A percentile compares a stretch with the other conserved stretches of the same genome.
phyloP scores from a whole-genome alignment of 2,329 filamentous ascomycete genomes.

The Chrysosporium keratinophilum region DNA sequence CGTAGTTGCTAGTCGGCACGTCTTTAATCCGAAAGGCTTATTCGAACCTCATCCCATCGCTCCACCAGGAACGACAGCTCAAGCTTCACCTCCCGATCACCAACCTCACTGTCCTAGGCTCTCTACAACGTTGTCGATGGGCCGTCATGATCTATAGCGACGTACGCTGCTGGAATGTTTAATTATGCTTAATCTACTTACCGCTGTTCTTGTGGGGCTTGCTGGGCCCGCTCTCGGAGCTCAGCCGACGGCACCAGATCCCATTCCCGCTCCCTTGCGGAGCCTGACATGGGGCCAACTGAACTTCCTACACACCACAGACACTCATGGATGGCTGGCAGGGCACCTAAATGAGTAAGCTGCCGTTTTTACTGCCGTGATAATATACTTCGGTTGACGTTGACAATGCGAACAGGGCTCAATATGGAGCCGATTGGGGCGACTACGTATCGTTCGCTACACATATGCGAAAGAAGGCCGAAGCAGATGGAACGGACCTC shows the following conservation, averaged over 20 bases:
- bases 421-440: constrained; percentile 89
- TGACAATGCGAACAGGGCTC: constrained; percentile 6
- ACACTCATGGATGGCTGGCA: constrained; percentile 91
- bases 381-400: not conserved
- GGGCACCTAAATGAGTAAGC: constrained; percentile 82
- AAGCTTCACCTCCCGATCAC: too few relatives aligned
- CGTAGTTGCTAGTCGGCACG: not conserved
- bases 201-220: constrained; percentile 17
- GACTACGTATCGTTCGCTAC: constrained; percentile 91
- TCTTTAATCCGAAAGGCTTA: not conserved
- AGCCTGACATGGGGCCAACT: constrained; percentile 84
- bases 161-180: not conserved
- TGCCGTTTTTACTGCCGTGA: not conserved
- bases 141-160: not conserved
- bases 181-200: constrained; percentile 13
- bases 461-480: constrained; percentile 68
- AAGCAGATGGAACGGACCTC: constrained; percentile 68
- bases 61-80: not conserved
- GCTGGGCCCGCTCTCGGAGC: constrained; percentile 35
- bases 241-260: constrained; percentile 71
- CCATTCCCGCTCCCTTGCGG: constrained; percentile 70
- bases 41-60: not conserved
- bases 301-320: constrained; percentile 94
- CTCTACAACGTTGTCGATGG: not conserved
- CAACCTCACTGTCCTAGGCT: too few relatives aligned